These are phyloP conservation scores for Sesbania bispinosa DNA, from an alignment of 306 rosid genomes.

Conservation along the genomic window DNA sequence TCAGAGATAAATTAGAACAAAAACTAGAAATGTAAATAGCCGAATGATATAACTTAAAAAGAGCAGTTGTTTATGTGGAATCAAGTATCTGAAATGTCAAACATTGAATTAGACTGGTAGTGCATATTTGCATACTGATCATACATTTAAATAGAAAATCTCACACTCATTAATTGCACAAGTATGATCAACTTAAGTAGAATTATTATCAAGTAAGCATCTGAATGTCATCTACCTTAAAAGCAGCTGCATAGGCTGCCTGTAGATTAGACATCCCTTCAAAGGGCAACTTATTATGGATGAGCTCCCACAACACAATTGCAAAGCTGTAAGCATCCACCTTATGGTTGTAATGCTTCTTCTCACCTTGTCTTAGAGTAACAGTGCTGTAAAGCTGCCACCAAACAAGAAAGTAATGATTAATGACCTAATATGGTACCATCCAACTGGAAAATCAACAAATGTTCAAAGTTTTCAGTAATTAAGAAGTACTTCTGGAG, in stretches of 20 bases:
- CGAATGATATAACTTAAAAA: background rate
- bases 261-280: conserved; percentile 99
- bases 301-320: conserved; percentile 93
- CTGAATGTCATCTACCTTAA: conserved; percentile 58
- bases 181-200: background rate
- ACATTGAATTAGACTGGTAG: background rate
- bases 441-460: background rate
- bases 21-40: background rate
- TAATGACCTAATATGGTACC: conserved; percentile 15
- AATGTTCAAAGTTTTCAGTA: conserved; percentile 3
- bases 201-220: background rate
- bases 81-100: background rate
- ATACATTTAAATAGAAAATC: too few relatives aligned
- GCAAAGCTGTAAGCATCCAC: conserved; percentile 98
- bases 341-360: conserved; percentile 92
- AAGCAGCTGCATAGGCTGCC: conserved; percentile 98
- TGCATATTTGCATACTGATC: too few relatives aligned
- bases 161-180: too few relatives aligned
- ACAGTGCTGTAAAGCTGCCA: conserved; percentile 95
- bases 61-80: background rate
- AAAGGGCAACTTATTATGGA: conserved; percentile 84
- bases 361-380: conserved; percentile 91
- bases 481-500: conserved; percentile 69
- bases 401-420: conserved; percentile 22
- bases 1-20: background rate